Percentiles rank a stretch among this genome's conserved stretches.
These are phyloP conservation scores for Stephania cephalantha DNA, from an alignment of 164 flowering plant species.

Conservation along the genomic window DNA sequence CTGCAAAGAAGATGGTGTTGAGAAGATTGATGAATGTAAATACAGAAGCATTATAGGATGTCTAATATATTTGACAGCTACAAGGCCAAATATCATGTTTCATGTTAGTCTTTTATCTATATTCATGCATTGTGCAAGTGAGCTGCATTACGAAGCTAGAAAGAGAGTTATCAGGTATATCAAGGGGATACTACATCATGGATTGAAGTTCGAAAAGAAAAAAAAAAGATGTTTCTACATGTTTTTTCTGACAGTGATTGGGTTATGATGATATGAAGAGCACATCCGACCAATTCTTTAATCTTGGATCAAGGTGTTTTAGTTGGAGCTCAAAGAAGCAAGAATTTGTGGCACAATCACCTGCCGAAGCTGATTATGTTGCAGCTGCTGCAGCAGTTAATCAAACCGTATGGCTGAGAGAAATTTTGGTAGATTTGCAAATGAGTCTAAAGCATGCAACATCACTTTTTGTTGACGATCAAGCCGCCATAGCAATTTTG, in stretches of 20 bases:
- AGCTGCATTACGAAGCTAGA: no score
- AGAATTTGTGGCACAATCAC: not conserved
- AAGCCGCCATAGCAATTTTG: not conserved
- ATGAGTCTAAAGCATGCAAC: not conserved
- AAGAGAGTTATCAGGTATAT: no score
- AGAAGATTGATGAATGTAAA: no score
- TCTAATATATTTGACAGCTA: no score
- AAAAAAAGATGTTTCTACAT: no score
- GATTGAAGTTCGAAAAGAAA: no score
- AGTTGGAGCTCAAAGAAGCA: not conserved
- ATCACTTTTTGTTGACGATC: not conserved
- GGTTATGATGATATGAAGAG: not conserved
- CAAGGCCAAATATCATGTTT: no score
- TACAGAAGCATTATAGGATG: no score
- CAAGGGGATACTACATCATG: no score
- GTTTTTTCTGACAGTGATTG: no score
- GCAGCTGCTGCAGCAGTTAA: not conserved
- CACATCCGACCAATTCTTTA: not conserved
- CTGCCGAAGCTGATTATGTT: not conserved
- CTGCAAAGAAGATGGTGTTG: not conserved
- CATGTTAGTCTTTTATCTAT: no score
- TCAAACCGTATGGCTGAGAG: not conserved
- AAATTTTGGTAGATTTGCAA: not conserved
- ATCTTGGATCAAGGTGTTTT: not conserved
- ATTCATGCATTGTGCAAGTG: no score